Conservation (phyloP, 108 stramenopile species). For the Parietichytrium sp. region DNA sequence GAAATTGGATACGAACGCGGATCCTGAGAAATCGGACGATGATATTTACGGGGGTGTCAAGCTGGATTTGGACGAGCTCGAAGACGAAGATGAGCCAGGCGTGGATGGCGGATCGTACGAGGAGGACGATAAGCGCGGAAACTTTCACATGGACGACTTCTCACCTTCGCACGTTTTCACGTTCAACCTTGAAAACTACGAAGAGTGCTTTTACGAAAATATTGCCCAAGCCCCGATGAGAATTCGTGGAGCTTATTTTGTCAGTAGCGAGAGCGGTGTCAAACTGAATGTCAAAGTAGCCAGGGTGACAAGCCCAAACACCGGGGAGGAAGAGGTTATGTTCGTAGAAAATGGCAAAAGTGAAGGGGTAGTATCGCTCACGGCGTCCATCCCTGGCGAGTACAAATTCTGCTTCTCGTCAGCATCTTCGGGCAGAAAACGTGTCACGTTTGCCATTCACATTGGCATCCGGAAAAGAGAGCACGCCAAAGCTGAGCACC, state of each 20-base stretch:
- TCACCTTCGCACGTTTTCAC: neutral
- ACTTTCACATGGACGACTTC: constrained; percentile 28
- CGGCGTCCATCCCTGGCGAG: neutral
- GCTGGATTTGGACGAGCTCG: neutral
- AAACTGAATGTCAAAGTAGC: neutral
- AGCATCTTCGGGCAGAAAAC: neutral
- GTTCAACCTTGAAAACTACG: neutral
- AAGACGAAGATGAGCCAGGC: neutral
- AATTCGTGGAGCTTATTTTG: neutral
- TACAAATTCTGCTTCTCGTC: constrained; percentile 24
- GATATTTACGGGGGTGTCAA: neutral
- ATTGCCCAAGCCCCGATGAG: neutral
- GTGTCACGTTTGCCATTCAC: constrained; percentile 33
- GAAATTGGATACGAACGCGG: too few species aligned
- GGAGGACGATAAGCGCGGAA: neutral
- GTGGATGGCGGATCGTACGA: neutral
- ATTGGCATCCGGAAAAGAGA: constrained; percentile 9
- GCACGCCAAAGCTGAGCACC: neutral
- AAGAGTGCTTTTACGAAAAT: constrained; percentile 26
- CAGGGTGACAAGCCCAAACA: too few species aligned
- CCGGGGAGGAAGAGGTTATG: neutral
- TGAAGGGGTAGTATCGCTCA: neutral
- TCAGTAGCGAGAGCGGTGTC: neutral
- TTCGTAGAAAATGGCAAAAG: neutral
- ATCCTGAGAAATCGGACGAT: neutral